Conservation (phyloP, 1,284 basidiomycete species). For the Trichosporon sp. region DNA sequence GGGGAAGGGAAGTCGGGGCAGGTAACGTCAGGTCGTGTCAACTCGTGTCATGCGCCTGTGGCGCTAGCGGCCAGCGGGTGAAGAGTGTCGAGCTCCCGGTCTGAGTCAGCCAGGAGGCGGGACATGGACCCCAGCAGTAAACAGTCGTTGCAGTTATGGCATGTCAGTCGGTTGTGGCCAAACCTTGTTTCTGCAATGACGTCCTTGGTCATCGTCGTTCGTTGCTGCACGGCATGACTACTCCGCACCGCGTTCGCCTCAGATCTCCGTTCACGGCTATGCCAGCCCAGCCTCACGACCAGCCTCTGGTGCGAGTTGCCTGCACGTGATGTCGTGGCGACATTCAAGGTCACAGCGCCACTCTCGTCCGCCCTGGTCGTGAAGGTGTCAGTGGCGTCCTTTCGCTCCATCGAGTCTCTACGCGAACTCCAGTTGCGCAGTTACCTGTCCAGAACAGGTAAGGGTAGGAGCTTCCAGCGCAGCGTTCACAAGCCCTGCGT, state of each 20-base stretch:
- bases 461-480: background rate
- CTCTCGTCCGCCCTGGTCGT: background rate
- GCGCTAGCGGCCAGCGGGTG: background rate
- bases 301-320: background rate
- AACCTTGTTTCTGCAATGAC: slow-evolving; percentile 2
- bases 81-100: background rate
- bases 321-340: background rate
- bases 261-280: slow-evolving; percentile 4
- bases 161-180: background rate
- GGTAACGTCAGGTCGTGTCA: background rate
- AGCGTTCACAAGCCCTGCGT: background rate
- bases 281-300: background rate
- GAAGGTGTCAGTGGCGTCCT: background rate
- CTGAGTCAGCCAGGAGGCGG: background rate
- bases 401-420: background rate
- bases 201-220: background rate
- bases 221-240: background rate
- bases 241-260: background rate
- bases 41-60: too few relatives aligned
- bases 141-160: background rate
- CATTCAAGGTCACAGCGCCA: background rate
- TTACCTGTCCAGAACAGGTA: background rate
- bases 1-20: background rate
- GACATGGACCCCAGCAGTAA: background rate
- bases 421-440: background rate